Conservation (phyloP, 208 protist species). For the Crithidia mellificae region DNA sequence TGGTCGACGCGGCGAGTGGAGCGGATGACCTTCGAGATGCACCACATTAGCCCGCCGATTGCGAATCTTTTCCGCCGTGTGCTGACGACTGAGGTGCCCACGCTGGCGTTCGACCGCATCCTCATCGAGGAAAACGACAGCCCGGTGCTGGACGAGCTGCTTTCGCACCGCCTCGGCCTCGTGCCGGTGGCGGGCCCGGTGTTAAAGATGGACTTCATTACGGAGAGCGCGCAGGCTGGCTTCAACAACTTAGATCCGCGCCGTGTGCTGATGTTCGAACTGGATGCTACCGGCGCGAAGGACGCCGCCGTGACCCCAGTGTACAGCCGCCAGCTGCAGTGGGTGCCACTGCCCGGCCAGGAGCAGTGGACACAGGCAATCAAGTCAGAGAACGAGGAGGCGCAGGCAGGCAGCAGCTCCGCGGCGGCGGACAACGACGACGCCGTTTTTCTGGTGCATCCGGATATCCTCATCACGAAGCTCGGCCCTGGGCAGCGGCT, state of each 20-base stretch:
- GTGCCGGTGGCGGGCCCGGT: conserved; percentile 97
- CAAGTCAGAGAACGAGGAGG: conserved; percentile 6
- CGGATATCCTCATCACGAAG: conserved; percentile 97
- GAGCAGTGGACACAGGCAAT: conserved; percentile 35
- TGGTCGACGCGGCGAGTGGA: conserved; percentile 73
- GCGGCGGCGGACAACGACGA: conserved; percentile 43
- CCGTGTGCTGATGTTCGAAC: conserved; percentile 83
- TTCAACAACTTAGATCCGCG: conserved; percentile 74
- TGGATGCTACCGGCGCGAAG: conserved; percentile 64
- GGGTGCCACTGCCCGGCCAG: conserved; percentile 91
- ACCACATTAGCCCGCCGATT: conserved; percentile 83
- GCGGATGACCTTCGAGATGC: conserved; percentile 84
- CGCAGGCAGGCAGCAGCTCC: not conserved
- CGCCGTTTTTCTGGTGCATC: conserved; percentile 93
- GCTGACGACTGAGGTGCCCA: conserved; percentile 97
- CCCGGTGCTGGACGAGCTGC: conserved; percentile 97
- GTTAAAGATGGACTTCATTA: conserved; percentile 87
- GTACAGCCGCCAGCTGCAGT: conserved; percentile 91
- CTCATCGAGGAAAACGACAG: conserved; percentile 97
- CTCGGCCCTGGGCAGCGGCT: conserved; percentile 96
- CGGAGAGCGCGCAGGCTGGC: conserved; percentile 41
- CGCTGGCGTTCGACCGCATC: conserved; percentile 98
- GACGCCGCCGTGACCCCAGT: conserved; percentile 78
- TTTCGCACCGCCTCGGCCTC: conserved; percentile 97
- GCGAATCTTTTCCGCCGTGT: conserved; percentile 98